Conservation (phyloP, 1,284 basidiomycete species). For the Malassezia arunalokei region DNA sequence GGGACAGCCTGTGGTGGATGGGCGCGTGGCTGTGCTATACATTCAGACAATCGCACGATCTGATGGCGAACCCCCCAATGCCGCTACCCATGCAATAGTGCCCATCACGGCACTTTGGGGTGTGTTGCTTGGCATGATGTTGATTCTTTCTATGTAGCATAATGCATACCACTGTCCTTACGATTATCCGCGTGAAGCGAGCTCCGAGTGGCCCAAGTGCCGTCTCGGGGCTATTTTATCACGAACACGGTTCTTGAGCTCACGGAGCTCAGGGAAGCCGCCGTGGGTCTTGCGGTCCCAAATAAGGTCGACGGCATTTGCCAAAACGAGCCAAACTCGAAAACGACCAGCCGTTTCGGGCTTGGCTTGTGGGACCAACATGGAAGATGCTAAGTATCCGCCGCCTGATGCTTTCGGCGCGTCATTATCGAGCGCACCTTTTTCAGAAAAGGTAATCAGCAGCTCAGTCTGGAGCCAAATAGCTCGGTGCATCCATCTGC, state of each 20-base stretch:
- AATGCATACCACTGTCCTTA: too few relatives aligned
- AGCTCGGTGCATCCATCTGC: conserved; percentile 17
- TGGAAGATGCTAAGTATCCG: conserved; percentile 1
- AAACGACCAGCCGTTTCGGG: conserved; percentile 15
- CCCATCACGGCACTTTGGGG: too few relatives aligned
- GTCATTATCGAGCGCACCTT: background rate
- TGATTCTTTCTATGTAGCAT: too few relatives aligned
- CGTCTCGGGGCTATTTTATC: conserved; percentile 12
- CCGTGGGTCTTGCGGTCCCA: conserved; percentile 14
- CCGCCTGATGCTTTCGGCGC: conserved; percentile 7
- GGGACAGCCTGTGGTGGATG: conserved; percentile 62
- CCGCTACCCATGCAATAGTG: background rate
- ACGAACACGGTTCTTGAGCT: conserved; percentile 15
- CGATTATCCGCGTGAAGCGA: background rate
- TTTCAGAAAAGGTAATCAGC: conserved; percentile 12
- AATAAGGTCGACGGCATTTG: background rate
- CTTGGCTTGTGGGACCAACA: conserved; percentile 9
- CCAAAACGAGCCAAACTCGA: conserved; percentile 9
- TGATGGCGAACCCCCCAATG: background rate
- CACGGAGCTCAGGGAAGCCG: conserved; percentile 13
- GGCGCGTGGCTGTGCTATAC: conserved; percentile 63
- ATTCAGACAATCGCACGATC: conserved; percentile 5
- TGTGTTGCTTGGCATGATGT: too few relatives aligned
- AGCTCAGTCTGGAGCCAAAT: conserved; percentile 17
- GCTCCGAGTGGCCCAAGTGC: conserved; percentile 15